Conservation (phyloP, 768 basidiomycete species). For the Hericium erinaceus region DNA sequence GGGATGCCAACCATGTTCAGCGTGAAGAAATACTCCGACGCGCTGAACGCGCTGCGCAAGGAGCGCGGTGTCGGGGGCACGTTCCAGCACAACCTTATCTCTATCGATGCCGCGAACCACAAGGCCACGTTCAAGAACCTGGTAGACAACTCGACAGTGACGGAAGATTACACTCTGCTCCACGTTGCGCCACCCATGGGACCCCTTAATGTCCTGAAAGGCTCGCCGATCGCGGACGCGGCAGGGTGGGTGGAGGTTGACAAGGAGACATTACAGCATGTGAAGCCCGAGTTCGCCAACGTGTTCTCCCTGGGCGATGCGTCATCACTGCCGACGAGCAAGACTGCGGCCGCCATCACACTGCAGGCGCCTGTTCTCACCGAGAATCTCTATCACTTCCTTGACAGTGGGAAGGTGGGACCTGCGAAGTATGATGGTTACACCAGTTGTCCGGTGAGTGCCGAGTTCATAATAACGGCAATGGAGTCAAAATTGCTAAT, state of each 20-base stretch:
- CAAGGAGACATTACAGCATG: slow-evolving; percentile 70
- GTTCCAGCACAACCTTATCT: slow-evolving; percentile 77
- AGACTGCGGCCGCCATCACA: slow-evolving; percentile 92
- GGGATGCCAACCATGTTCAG: slow-evolving; percentile 95
- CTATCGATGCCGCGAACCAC: slow-evolving; percentile 60
- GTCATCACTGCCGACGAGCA: slow-evolving; percentile 86
- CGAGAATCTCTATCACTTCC: slow-evolving; percentile 74
- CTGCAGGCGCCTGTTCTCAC: slow-evolving; percentile 84
- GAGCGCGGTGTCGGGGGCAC: slow-evolving; percentile 72
- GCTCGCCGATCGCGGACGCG: slow-evolving; percentile 67
- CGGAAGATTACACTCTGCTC: slow-evolving; percentile 72
- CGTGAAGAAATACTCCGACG: slow-evolving; percentile 93
- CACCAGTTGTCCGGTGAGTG: slow-evolving; percentile 74
- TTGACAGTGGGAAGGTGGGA: slow-evolving; percentile 64
- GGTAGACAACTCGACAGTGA: slow-evolving; percentile 52
- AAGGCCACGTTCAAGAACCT: slow-evolving; percentile 79
- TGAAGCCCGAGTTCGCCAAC: slow-evolving; percentile 70
- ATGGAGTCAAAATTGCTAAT: background rate
- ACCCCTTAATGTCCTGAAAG: slow-evolving; percentile 71
- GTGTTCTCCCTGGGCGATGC: slow-evolving; percentile 92
- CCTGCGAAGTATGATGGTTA: slow-evolving; percentile 79
- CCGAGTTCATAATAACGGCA: background rate
- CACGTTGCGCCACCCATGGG: slow-evolving; percentile 94
- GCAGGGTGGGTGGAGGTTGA: slow-evolving; percentile 89
- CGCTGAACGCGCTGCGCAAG: slow-evolving; percentile 65